These are phyloP conservation scores for Candida patagonica DNA, from an alignment of 805 yeast species.

Conservation along the genomic window DNA sequence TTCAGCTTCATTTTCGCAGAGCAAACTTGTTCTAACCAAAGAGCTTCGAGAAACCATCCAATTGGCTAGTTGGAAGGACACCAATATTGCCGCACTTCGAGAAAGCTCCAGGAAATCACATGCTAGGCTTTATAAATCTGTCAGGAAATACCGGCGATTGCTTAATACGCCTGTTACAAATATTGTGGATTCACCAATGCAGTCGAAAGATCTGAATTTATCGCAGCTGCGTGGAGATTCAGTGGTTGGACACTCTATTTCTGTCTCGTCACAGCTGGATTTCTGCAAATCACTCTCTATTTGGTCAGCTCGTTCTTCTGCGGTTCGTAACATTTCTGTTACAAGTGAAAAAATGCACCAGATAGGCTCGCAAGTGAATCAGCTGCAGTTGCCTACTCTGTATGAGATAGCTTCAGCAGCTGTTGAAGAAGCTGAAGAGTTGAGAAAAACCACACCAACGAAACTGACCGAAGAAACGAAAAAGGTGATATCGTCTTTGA, in stretches of 20 bases:
- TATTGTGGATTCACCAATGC: constrained; percentile 39
- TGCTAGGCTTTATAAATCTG: constrained; percentile 67
- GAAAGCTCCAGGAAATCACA: constrained; percentile 92
- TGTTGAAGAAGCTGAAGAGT: constrained; percentile 46
- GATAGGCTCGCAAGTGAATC: constrained; percentile 31
- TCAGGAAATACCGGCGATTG: constrained; percentile 67
- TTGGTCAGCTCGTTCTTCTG: constrained; percentile 50
- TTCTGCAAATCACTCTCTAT: constrained; percentile 17
- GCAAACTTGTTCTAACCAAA: constrained; percentile 55
- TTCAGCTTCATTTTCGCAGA: constrained; percentile 34
- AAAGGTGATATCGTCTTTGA: constrained; percentile 58
- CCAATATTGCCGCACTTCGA: constrained; percentile 83
- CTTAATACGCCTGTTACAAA: constrained; percentile 43
- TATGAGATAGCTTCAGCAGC: constrained; percentile 47
- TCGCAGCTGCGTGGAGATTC: not conserved
- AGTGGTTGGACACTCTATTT: not conserved
- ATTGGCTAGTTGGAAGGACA: constrained; percentile 95
- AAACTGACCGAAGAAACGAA: constrained; percentile 64
- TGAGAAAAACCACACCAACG: constrained; percentile 72
- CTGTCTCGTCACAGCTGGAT: not conserved
- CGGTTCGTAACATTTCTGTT: constrained; percentile 41
- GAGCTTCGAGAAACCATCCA: constrained; percentile 76
- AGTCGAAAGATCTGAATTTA: not conserved
- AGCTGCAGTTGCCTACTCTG: constrained; percentile 39
- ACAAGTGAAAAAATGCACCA: constrained; percentile 49